Evolutionary conservation across 192 early-diverging fungal species (phyloP).

Genomic region (Coemansia sp.): DNA sequence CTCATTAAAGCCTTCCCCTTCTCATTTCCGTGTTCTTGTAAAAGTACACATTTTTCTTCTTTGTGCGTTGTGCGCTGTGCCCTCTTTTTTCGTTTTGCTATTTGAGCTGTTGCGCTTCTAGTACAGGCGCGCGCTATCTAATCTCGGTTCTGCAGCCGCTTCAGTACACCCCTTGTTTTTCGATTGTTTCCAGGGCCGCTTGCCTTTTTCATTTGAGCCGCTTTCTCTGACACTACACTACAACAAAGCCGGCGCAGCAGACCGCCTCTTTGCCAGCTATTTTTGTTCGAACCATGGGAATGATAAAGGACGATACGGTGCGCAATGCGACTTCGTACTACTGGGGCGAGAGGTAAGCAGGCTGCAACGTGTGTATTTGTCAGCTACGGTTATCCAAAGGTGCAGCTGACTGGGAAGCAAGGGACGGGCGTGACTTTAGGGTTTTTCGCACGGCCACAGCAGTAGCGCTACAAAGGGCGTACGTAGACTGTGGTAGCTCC

Average conservation of each 20-base stretch:
- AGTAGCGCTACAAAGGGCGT: not conserved
- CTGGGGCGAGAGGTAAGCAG: constrained; percentile 52
- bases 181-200: not conserved
- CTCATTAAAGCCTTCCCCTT: not conserved
- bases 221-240: not conserved
- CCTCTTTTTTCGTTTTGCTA: not conserved
- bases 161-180: not conserved
- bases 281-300: constrained; percentile 33
- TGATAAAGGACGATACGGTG: constrained; percentile 42
- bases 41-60: not conserved
- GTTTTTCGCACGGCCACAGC: not conserved
- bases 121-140: not conserved
- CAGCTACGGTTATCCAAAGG: not conserved
- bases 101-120: not conserved
- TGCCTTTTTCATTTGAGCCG: not conserved
- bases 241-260: not conserved
- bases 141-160: not conserved
- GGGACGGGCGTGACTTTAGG: not conserved
- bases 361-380: not conserved
- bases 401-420: not conserved
- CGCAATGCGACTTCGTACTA: constrained; percentile 37
- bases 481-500: not conserved
- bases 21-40: not conserved
- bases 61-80: not conserved
- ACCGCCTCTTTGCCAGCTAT: not conserved